Evolutionary conservation across 768 basidiomycete species (phyloP).

Genomic region (Agrocybe pediades): DNA sequence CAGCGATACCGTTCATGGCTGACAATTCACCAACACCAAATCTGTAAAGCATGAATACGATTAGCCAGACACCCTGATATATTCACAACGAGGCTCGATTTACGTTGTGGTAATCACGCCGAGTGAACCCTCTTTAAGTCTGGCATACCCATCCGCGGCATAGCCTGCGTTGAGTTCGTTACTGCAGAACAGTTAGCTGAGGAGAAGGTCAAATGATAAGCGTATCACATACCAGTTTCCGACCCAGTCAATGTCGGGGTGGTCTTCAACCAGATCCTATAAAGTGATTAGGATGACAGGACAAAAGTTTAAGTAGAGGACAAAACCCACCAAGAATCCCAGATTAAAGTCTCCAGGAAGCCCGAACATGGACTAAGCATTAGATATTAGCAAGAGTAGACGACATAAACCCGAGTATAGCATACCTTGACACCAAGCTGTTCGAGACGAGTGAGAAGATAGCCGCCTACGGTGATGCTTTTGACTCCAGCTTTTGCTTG

Average conservation of each 20-base stretch:
- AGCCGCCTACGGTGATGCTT: conserved; percentile 55
- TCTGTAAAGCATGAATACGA: conserved; percentile 32
- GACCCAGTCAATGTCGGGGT: conserved; percentile 79
- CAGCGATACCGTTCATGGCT: conserved; percentile 83
- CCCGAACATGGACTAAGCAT: conserved; percentile 71
- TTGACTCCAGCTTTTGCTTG: conserved; percentile 38
- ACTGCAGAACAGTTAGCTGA: conserved; percentile 33
- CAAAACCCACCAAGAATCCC: conserved; percentile 50
- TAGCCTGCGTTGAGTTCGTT: conserved; percentile 89
- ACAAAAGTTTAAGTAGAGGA: neutral
- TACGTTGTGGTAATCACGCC: conserved; percentile 82
- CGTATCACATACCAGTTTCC: conserved; percentile 67
- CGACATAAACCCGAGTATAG: no score
- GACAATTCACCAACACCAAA: conserved; percentile 95
- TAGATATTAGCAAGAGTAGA: no score
- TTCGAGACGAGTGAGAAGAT: conserved; percentile 61
- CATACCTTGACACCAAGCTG: conserved; percentile 67
- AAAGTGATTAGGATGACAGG: neutral
- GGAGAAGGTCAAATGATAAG: conserved; percentile 27
- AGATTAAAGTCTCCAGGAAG: conserved; percentile 90
- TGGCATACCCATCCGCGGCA: conserved; percentile 92
- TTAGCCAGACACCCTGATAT: neutral
- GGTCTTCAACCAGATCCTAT: conserved; percentile 83
- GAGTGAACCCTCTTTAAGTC: conserved; percentile 74
- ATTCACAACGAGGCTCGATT: conserved; percentile 9